Base-by-base conservation (phyloP, 139 green algal genomes). In the Picochlorum sp. region DNA sequence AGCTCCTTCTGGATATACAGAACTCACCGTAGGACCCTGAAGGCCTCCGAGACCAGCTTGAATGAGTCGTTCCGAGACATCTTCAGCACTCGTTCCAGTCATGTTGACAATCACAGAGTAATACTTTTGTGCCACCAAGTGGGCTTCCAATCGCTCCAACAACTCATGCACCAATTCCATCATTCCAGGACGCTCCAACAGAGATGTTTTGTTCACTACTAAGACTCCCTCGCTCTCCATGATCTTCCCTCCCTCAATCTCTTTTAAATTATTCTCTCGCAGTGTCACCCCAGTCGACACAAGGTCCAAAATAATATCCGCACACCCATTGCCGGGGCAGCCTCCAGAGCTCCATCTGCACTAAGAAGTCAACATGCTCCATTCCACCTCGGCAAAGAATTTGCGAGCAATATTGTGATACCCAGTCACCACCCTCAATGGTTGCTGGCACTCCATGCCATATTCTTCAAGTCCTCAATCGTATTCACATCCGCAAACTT, bases 301-400 rank as follows among this genome's bases (percentile, higher is more conserved):
- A 45, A 98, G 84, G 72, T 98, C 93, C 28, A 98, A 81, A 62
- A 98, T 98, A 61, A 97, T 96, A 79, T 98, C 93, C 20, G 93
- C 93, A 28, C 73, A 88, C 49, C 92, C 92, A 98, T 98, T 30
- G 89, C 86, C 5, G 93, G 93, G 3, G 91, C 90, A 6, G 94
- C 94, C 73, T 99, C 94, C 62, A 99, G 78, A 15, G 94, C 94
- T 3, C 94, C 89, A 62, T 96, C 89, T 8, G 86, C 89, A 24
- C 68, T 84, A 26, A 95, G 71, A 68, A 96, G 71, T 34, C 77
- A 10, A 97, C 84, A 76, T 98, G 78, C 70, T 89, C 62, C 66
- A 99, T 92, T 64, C 86, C 4, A 84, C 62, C 66, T 94, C 50
- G 2, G 69, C 70, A 65, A 99, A 96, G 75, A 89, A 99, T 16